Evolutionary conservation across 768 basidiomycete genomes (phyloP).

Genomic region (Mycena galopus): DNA sequence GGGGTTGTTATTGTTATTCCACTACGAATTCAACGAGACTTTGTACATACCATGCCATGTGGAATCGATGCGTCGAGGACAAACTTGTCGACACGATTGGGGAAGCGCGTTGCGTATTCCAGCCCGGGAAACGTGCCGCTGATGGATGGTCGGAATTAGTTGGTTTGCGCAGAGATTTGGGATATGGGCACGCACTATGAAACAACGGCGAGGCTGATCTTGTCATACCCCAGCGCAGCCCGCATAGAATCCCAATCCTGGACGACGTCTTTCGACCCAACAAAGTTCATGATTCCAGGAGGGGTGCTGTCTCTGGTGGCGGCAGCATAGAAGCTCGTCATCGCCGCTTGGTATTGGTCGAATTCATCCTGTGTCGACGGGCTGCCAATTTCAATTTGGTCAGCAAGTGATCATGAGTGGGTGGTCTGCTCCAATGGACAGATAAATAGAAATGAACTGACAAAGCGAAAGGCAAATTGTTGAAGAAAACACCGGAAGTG

Average conservation of each 20-base stretch:
- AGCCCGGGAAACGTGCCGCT: slow-evolving; percentile 19
- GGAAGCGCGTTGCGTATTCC: slow-evolving; percentile 30
- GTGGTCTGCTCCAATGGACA: too few species aligned
- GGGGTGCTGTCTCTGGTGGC: slow-evolving; percentile 19
- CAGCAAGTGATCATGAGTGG: background rate
- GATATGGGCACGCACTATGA: slow-evolving; percentile 31
- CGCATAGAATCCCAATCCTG: slow-evolving; percentile 34
- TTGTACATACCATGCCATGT: background rate
- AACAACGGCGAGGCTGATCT: slow-evolving; percentile 23
- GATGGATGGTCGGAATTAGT: background rate
- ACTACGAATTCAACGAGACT: background rate
- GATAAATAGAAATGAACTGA: too few species aligned
- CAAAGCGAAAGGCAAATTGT: slow-evolving; percentile 28
- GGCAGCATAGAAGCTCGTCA: slow-evolving; percentile 15
- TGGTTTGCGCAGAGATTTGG: background rate
- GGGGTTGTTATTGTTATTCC: background rate
- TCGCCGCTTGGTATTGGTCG: slow-evolving; percentile 27
- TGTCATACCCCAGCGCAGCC: slow-evolving; percentile 31
- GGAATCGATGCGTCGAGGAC: slow-evolving; percentile 29
- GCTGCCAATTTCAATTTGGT: too few species aligned
- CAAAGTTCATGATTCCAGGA: slow-evolving; percentile 20
- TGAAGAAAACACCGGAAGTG: background rate
- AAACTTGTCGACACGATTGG: slow-evolving; percentile 26
- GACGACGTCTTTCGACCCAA: slow-evolving; percentile 25
- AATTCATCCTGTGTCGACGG: slow-evolving; percentile 23